Conservation (phyloP, 345 rosid species). For the Cardamine chenopodiifolia region DNA sequence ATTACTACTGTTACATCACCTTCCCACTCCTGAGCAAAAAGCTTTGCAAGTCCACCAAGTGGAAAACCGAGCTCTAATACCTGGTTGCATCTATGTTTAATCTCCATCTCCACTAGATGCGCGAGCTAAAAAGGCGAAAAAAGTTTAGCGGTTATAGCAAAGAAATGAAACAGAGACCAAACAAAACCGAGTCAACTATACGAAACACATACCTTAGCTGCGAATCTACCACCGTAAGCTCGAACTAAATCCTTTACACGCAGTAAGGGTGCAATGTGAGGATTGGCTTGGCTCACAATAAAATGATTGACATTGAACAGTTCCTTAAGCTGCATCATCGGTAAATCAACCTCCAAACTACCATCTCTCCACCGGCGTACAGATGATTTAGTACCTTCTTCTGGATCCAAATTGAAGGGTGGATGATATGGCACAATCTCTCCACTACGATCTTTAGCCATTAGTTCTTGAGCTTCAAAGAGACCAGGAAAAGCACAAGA, state of each 20-base stretch:
- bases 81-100: conserved; percentile 92
- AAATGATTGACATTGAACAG: conserved; percentile 96
- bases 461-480: conserved; percentile 95
- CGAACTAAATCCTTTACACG: conserved; percentile 79
- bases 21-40: conserved; percentile 99
- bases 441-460: conserved; percentile 97
- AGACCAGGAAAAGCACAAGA: conserved; percentile 99
- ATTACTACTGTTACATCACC: conserved; percentile 97
- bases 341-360: conserved; percentile 95
- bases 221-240: conserved; percentile 93
- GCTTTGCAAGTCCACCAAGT: conserved; percentile 85
- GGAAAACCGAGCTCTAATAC: conserved; percentile 92
- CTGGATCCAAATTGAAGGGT: conserved; percentile 86
- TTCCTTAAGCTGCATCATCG: conserved; percentile 98
- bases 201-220: conserved; percentile 77
- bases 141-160: neutral
- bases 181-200: neutral
- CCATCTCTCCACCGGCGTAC: conserved; percentile 97
- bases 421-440: conserved; percentile 96
- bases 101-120: conserved; percentile 94
- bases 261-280: conserved; percentile 85
- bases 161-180: neutral
- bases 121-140: conserved; percentile 56
- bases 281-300: conserved; percentile 98
- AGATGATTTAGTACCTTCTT: conserved; percentile 61